These are phyloP conservation scores for Candida boidinii DNA, from an alignment of 805 yeast genomes.

Conservation along the genomic window DNA sequence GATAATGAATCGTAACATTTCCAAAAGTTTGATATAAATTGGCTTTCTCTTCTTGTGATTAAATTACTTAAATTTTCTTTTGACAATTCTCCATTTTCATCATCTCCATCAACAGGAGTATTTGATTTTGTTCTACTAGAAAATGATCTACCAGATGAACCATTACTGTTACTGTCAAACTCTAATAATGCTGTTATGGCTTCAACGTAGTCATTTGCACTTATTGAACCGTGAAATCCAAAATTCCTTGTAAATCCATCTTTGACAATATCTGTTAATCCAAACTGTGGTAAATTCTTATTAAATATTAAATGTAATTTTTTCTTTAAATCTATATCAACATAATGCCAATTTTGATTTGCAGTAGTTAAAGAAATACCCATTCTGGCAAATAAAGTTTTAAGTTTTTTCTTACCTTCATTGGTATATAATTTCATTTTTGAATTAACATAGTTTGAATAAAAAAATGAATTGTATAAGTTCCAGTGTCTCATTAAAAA, in stretches of 20 bases:
- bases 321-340: slow-evolving; percentile 73
- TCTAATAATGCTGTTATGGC: slow-evolving; percentile 80
- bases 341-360: slow-evolving; percentile 84
- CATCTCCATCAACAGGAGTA: slow-evolving; percentile 17
- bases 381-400: slow-evolving; percentile 92
- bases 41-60: slow-evolving; percentile 21
- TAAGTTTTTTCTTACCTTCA: slow-evolving; percentile 78
- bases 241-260: slow-evolving; percentile 82
- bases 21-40: slow-evolving; percentile 39
- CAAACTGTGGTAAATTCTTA: slow-evolving; percentile 65
- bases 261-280: slow-evolving; percentile 71
- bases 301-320: slow-evolving; percentile 61
- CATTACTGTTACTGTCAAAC: slow-evolving; percentile 35
- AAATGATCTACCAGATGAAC: too few relatives aligned
- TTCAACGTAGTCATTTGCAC: slow-evolving; percentile 92
- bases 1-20: slow-evolving; percentile 48
- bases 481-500: slow-evolving; percentile 91
- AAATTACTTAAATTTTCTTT: slow-evolving; percentile 12
- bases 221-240: slow-evolving; percentile 80
- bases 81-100: slow-evolving; percentile 1
- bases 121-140: slow-evolving; percentile 8
- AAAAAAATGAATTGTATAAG: slow-evolving; percentile 80
- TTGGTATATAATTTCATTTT: slow-evolving; percentile 85
- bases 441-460: slow-evolving; percentile 87
- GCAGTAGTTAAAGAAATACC: slow-evolving; percentile 88